A percentile compares a stretch with the other conserved stretches of the same genome.
phyloP scores from a whole-genome alignment of 108 stramenopile genomes.

The Nannochloropsis granulata region DNA sequence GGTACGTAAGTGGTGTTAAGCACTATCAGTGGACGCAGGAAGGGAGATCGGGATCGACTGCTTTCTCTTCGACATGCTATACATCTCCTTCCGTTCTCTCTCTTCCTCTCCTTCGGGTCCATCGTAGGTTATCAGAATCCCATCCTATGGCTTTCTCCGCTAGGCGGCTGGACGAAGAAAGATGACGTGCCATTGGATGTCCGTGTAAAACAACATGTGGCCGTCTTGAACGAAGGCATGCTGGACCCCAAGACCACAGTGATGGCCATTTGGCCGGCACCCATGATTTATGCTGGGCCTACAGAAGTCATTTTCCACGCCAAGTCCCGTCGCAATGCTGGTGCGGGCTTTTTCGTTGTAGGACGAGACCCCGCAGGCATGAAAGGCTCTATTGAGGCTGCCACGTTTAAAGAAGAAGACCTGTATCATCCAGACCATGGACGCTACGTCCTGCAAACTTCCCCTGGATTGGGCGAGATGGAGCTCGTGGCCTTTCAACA shows the following conservation, averaged over 20 bases:
- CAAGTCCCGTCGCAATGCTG: constrained; percentile 67
- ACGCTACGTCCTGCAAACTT: constrained; percentile 80
- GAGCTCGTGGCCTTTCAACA: constrained; percentile 89
- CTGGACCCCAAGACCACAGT: constrained; percentile 86
- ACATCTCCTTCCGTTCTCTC: background rate
- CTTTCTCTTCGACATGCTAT: background rate
- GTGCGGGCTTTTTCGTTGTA: constrained; percentile 92
- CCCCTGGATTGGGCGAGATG: constrained; percentile 84
- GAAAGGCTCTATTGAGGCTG: constrained; percentile 67
- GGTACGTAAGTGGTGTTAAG: background rate
- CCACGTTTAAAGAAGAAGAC: constrained; percentile 79
- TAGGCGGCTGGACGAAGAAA: constrained; percentile 94
- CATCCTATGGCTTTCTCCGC: constrained; percentile 87
- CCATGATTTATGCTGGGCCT: constrained; percentile 98
- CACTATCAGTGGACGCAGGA: background rate
- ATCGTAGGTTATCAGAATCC: constrained; percentile 72
- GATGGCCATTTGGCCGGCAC: constrained; percentile 98
- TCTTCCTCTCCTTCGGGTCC: background rate
- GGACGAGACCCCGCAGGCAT: constrained; percentile 96
- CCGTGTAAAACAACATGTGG: constrained; percentile 89
- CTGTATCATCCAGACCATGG: constrained; percentile 93
- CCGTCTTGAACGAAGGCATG: constrained; percentile 67
- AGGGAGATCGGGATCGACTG: background rate
- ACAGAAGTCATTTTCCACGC: constrained; percentile 98
- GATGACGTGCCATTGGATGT: constrained; percentile 97